These are phyloP conservation scores for Zymoseptoria crescenta DNA, from an alignment of 2,329 filamentous ascomycete genomes.

Conservation along the genomic window DNA sequence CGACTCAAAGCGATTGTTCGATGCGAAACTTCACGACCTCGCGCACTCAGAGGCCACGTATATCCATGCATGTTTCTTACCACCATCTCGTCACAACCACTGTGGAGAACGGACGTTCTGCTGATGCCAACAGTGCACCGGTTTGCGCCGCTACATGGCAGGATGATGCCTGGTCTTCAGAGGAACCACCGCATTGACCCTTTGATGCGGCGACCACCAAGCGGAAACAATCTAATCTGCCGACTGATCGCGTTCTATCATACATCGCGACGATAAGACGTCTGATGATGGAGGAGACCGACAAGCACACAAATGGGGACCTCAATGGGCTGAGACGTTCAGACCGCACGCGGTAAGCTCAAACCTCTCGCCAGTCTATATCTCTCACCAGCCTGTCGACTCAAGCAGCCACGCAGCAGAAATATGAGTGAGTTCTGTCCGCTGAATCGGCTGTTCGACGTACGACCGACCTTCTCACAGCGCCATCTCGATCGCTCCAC, in stretches of 20 bases:
- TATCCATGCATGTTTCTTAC: neutral
- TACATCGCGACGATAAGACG: neutral
- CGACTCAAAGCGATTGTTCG: neutral
- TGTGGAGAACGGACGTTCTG: neutral
- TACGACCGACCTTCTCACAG: too few species aligned
- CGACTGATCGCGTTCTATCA: constrained; percentile 1
- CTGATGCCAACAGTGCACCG: neutral
- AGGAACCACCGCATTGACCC: neutral
- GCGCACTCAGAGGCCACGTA: neutral
- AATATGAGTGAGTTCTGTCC: too few species aligned
- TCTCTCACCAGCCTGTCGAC: too few species aligned
- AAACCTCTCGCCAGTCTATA: too few species aligned
- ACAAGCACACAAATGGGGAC: too few species aligned
- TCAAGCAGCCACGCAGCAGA: too few species aligned
- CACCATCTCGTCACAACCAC: neutral
- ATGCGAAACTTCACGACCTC: neutral
- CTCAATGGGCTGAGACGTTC: too few species aligned
- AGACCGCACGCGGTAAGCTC: too few species aligned
- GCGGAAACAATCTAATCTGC: neutral
- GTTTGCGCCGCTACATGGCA: neutral
- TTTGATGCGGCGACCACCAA: neutral
- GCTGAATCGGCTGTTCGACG: too few species aligned
- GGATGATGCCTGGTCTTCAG: neutral
- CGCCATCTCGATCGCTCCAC: too few species aligned
- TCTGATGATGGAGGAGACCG: too few species aligned